Conservation (phyloP, 2,329 filamentous ascomycete genomes). For the Colletotrichum abscissum region DNA sequence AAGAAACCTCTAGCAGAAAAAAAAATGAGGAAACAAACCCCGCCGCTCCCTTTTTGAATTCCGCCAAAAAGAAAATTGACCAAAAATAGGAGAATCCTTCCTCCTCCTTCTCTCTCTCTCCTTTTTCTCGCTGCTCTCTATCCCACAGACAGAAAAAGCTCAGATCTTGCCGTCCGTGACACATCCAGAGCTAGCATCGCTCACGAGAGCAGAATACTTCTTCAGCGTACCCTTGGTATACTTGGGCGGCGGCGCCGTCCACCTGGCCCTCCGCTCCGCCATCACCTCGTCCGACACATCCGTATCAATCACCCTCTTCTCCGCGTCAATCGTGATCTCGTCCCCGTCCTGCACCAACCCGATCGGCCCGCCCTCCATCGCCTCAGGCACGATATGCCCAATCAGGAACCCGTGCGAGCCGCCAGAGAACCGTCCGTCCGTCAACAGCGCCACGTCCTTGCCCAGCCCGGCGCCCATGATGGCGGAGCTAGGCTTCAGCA, state of each 20-base stretch:
- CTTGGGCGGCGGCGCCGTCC: slow-evolving; percentile 70
- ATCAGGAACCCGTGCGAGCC: slow-evolving; percentile 90
- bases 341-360: slow-evolving; percentile 86
- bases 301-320: slow-evolving; percentile 76
- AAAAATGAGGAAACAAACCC: neutral
- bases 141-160: too few relatives aligned
- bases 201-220: slow-evolving; percentile 74
- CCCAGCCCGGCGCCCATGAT: slow-evolving; percentile 92
- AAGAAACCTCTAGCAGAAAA: slow-evolving; percentile 17
- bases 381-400: slow-evolving; percentile 89
- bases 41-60: neutral
- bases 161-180: slow-evolving; percentile 59
- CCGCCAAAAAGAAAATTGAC: neutral
- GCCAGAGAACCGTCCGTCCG: slow-evolving; percentile 82
- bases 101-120: too few relatives aligned
- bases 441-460: slow-evolving; percentile 79
- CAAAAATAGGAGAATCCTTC: neutral
- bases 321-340: slow-evolving; percentile 83
- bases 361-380: slow-evolving; percentile 86
- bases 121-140: too few relatives aligned
- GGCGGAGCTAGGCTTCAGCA: slow-evolving; percentile 90
- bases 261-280: slow-evolving; percentile 64
- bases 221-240: slow-evolving; percentile 74
- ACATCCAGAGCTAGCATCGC: slow-evolving; percentile 69
- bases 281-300: slow-evolving; percentile 75